Evolutionary conservation across 2,329 filamentous ascomycete species (phyloP).

Genomic region (Ciborinia camelliae): DNA sequence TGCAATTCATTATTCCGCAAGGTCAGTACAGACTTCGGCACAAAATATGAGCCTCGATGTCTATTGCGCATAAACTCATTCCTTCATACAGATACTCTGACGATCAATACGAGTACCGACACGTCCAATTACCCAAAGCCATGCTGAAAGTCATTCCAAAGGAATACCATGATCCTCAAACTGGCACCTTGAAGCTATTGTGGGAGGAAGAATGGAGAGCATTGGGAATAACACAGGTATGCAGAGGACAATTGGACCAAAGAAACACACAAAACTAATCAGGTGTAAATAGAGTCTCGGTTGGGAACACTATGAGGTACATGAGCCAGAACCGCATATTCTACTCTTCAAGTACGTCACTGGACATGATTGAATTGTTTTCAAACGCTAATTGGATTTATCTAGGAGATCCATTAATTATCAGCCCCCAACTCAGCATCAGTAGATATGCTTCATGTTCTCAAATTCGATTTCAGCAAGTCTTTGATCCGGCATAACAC

Average conservation of each 20-base stretch:
- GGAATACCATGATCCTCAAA: conserved; percentile 84
- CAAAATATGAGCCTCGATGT: neutral
- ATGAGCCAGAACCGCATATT: conserved; percentile 97
- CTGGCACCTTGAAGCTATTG: conserved; percentile 90
- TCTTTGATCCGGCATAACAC: conserved; percentile 31
- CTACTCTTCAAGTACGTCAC: conserved; percentile 91
- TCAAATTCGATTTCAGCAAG: conserved; percentile 28
- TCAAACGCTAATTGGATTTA: conserved; percentile 19
- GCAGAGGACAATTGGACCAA: neutral
- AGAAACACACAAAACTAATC: neutral
- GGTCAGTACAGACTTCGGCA: conserved; percentile 51
- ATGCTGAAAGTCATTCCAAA: conserved; percentile 97
- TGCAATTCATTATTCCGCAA: conserved; percentile 89
- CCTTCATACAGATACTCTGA: conserved; percentile 73
- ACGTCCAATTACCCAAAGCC: conserved; percentile 94
- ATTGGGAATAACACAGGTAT: conserved; percentile 92
- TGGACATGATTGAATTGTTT: neutral
- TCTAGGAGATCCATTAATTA: conserved; percentile 36
- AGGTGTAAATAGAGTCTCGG: conserved; percentile 71
- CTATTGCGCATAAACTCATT: conserved; percentile 22
- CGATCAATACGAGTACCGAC: conserved; percentile 90
- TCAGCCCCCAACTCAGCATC: conserved; percentile 32
- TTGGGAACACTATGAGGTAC: conserved; percentile 99
- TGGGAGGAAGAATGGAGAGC: conserved; percentile 99
- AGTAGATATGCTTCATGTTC: conserved; percentile 18